These are phyloP conservation scores for maize (Zea mays) DNA, from an alignment of 176 grass and related monocot genomes.

Conservation along the genomic window Zm-B73-REFERENCE-NAM-5.0 NC_050103.1:134528501-134529000, in stretches of 20 bases:
- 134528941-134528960: background rate
- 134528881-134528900: background rate
- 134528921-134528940: background rate
- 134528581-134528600: slow-evolving; percentile 20
- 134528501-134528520: background rate
- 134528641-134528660: background rate
- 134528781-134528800: slow-evolving; percentile 7
- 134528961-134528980: background rate
- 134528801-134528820: background rate
- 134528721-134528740: slow-evolving; percentile 96
- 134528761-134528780: slow-evolving; percentile 88
- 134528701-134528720: slow-evolving; percentile 93
- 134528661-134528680: slow-evolving; percentile 95
- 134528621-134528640: background rate
- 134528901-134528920: background rate
- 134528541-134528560: background rate
- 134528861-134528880: background rate
- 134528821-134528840: background rate
- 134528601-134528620: background rate
- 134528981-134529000: background rate
- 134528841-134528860: background rate
- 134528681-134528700: slow-evolving; percentile 99
- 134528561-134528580: background rate
- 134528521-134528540: background rate
- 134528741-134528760: slow-evolving; percentile 94